Percentiles rank a stretch among this genome's conserved stretches.
Evolutionary conservation across 192 early-diverging fungal genomes (phyloP).

Genomic region (Lunasporangiospora selenospora): DNA sequence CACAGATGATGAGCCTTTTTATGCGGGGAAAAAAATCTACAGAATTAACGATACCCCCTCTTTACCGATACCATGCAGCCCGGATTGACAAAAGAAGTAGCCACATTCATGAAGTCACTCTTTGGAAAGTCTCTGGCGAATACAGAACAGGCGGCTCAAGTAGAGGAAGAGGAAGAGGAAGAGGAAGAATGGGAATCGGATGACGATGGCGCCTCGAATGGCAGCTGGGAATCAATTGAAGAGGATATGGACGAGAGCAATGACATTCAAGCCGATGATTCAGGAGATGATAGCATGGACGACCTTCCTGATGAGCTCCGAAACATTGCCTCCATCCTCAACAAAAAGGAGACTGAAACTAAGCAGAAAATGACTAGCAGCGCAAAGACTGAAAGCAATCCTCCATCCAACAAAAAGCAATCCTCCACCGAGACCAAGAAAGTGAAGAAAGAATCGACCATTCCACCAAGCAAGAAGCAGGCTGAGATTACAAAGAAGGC

Average conservation of each 20-base stretch:
- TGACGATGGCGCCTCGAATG: conserved; percentile 8
- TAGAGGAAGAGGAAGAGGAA: conserved; percentile 24
- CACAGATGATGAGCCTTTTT: not conserved
- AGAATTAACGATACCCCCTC: not conserved
- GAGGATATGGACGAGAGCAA: not conserved
- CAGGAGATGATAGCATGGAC: conserved; percentile 44
- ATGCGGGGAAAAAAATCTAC: too few relatives aligned
- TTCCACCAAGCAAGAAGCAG: too few relatives aligned
- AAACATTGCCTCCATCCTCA: conserved; percentile 18
- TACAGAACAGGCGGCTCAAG: conserved; percentile 6
- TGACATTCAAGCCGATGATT: conserved; percentile 1
- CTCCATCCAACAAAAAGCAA: conserved; percentile 7
- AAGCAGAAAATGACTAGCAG: too few relatives aligned
- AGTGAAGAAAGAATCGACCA: not conserved
- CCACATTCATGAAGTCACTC: conserved; percentile 42
- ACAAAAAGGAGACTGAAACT: too few relatives aligned
- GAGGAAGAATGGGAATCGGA: conserved; percentile 1
- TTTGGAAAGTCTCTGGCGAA: conserved; percentile 29
- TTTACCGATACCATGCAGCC: conserved; percentile 6
- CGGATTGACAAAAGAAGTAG: conserved; percentile 29
- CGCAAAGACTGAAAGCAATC: too few relatives aligned
- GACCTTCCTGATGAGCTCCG: conserved; percentile 38
- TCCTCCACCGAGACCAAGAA: not conserved
- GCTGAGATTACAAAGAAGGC: too few relatives aligned
- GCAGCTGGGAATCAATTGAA: conserved; percentile 22